Evolutionary conservation across 83 land plant species (phyloP), one percentile per base, ranked within the genome.

Genomic region (Thuja plicata): DNA sequence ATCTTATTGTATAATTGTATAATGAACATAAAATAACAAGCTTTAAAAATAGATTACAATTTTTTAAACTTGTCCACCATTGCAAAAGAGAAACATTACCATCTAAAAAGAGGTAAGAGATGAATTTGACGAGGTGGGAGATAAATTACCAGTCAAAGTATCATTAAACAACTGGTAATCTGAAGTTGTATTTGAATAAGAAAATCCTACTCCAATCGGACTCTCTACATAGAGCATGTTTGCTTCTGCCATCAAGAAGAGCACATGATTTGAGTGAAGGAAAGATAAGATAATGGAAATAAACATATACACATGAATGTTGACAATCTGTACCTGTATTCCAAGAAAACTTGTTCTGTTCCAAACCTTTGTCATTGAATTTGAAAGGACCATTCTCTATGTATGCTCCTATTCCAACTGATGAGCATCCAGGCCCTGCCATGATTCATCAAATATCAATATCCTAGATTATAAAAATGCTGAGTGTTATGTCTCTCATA

Each of bases 351-450:
- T 88, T 48, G 55, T 95, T 95, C 37, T 52, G 24, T 15, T 73
- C 66, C 1, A 95, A 93, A 13, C 89, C 89, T 34, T 89, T 85
- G 16, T 91, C 93, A 24, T 6, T n/a, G 32, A 91, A 89, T 48
- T 92, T 87, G 90, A 95, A 95, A 2, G 96, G 96, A 34, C 96
- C 96, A 35, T 94, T 88, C 89, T 95, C 96, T 60, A 38, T 41
- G 87, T 91, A 90, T n/a, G 95, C 95, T 80, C 96, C 96, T 82
- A 78, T 88, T n/a, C 92, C 74, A 70, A 70, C 9, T n/a, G 74
- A 70, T 70, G 74, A 70, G 74, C 74, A 70, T 70, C 74, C 93
- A 8, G 95, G 95, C 12, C 95, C 94, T 94, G 83, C 38, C 9
- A 70, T 70, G 74, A 70, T 70, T n/a, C 11, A 70, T n/a, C 15